A percentile compares a stretch with the other conserved stretches of the same genome.
Conservation (phyloP, 192 early-diverging fungal genomes). For the Coemansia pectinata region DNA sequence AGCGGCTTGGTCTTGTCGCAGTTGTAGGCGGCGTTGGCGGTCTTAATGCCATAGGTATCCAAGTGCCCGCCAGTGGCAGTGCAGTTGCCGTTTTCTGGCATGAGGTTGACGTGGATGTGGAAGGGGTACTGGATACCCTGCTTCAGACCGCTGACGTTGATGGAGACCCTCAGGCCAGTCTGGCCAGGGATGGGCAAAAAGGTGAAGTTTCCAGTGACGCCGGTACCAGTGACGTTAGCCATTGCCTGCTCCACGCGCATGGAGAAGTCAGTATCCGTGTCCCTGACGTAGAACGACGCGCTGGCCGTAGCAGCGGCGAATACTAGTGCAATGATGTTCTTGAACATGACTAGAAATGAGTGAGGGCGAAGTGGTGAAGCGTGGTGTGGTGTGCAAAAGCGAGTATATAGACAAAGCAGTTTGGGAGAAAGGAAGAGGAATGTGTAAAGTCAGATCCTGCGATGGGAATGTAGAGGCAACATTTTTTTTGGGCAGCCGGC, state of each 20-base stretch:
- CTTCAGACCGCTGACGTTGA: slow-evolving; percentile 39
- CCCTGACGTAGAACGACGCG: slow-evolving; percentile 5
- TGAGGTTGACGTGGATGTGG: slow-evolving; percentile 49
- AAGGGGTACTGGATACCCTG: slow-evolving; percentile 32
- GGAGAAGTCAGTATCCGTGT: neutral
- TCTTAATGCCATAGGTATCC: slow-evolving; percentile 34
- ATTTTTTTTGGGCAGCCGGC: neutral
- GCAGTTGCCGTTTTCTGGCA: slow-evolving; percentile 51
- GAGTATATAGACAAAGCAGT: neutral
- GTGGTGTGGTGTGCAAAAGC: neutral
- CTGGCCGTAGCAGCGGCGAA: slow-evolving; percentile 17
- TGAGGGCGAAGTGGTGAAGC: neutral
- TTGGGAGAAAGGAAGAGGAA: neutral
- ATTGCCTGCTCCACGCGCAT: slow-evolving; percentile 6
- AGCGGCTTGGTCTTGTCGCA: slow-evolving; percentile 23
- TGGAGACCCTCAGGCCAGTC: slow-evolving; percentile 28
- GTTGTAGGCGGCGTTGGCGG: slow-evolving; percentile 27
- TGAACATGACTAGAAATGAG: slow-evolving; percentile 13
- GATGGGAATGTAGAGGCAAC: neutral
- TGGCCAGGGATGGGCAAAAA: slow-evolving; percentile 17
- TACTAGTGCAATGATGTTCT: slow-evolving; percentile 16
- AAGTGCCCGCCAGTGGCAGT: slow-evolving; percentile 52
- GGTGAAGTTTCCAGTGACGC: slow-evolving; percentile 16
- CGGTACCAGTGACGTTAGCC: slow-evolving; percentile 18
- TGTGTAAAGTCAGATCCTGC: neutral